Evolutionary conservation across 768 basidiomycete species (phyloP).

Genomic region (Russula sp.): DNA sequence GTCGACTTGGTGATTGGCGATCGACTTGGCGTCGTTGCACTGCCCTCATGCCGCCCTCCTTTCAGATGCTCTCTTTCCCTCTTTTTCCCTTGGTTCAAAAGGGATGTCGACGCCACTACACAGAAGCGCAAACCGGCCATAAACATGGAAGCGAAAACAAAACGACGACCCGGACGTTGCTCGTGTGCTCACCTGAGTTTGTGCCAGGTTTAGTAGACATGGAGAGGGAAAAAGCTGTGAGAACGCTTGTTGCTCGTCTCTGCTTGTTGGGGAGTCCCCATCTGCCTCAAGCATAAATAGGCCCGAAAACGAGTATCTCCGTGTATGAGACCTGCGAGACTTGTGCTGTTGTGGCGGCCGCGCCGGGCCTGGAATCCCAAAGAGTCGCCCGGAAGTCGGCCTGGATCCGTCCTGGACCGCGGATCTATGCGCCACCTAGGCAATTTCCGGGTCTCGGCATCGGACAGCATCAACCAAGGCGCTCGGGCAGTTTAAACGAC

Average conservation of each 20-base stretch:
- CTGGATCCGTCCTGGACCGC: slow-evolving; percentile 4
- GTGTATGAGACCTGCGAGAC: not conserved
- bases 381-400: not conserved
- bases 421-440: not conserved
- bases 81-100: not conserved
- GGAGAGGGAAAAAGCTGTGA: not conserved
- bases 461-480: not conserved
- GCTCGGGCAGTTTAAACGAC: not conserved
- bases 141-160: too few species aligned
- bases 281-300: not conserved
- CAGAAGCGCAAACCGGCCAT: not conserved
- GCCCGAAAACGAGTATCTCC: not conserved
- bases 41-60: not conserved
- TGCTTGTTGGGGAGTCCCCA: not conserved
- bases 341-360: not conserved
- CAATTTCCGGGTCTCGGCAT: slow-evolving; percentile 3
- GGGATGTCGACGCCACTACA: not conserved
- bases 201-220: slow-evolving; percentile 10
- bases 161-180: too few species aligned
- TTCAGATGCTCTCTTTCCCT: not conserved
- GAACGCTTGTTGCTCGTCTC: not conserved
- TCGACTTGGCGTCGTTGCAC: not conserved
- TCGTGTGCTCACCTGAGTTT: slow-evolving; percentile 1
- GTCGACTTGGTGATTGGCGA: not conserved
- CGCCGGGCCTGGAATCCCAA: not conserved